phyloP scores from a whole-genome alignment of 208 protist genomes.

The Acanthamoeba lugdunensis region DNA sequence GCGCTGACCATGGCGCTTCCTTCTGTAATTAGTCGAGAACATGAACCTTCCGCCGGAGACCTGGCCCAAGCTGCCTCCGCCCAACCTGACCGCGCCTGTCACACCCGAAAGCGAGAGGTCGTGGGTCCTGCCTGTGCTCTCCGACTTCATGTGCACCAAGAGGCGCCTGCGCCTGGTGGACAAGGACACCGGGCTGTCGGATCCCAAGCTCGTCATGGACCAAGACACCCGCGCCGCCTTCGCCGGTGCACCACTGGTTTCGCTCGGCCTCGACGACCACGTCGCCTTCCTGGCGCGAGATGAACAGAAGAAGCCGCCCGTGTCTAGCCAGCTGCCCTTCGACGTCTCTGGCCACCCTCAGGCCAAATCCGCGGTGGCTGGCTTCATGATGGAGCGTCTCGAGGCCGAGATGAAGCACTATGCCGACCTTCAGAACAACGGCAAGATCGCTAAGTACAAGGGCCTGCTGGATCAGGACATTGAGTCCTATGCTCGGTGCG shows the following conservation, averaged over 20 bases:
- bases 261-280: constrained; percentile 64
- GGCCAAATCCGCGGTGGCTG: constrained; percentile 80
- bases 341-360: constrained; percentile 84
- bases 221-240: constrained; percentile 15
- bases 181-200: background rate
- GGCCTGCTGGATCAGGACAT: constrained; percentile 82
- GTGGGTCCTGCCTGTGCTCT: constrained; percentile 72
- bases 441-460: constrained; percentile 77
- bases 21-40: constrained; percentile 23
- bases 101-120: constrained; percentile 34
- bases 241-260: constrained; percentile 22
- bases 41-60: constrained; percentile 68
- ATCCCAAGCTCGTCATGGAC: constrained; percentile 27
- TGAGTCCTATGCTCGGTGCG: constrained; percentile 41
- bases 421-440: constrained; percentile 83
- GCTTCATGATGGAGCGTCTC: constrained; percentile 89
- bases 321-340: constrained; percentile 86
- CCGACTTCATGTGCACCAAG: constrained; percentile 72
- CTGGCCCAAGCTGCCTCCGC: constrained; percentile 55
- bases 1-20: background rate
- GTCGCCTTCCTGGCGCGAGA: constrained; percentile 53
- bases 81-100: constrained; percentile 56
- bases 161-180: constrained; percentile 50
- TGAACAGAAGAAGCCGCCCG: constrained; percentile 37
- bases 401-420: constrained; percentile 88